Evolutionary conservation across 371 early-diverging fungal species (phyloP).

Genomic region (Nematocida sp.): DNA sequence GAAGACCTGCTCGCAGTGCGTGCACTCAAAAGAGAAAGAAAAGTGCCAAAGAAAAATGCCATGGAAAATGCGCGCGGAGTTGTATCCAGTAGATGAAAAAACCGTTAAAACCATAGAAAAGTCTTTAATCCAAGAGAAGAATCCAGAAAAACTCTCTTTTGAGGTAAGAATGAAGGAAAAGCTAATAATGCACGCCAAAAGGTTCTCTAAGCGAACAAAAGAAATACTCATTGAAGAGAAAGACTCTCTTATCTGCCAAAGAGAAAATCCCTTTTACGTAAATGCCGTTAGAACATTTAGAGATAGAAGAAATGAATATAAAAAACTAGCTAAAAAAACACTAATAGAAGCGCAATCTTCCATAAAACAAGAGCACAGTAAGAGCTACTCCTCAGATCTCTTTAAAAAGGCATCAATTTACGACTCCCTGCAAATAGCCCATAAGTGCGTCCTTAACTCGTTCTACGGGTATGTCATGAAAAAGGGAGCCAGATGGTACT

Average conservation of each 20-base stretch:
- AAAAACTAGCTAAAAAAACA: constrained; percentile 80
- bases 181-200: constrained; percentile 77
- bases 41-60: constrained; percentile 85
- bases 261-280: constrained; percentile 97
- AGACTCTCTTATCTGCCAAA: constrained; percentile 77
- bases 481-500: constrained; percentile 96
- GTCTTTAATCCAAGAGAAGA: constrained; percentile 68
- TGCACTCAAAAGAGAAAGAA: constrained; percentile 78
- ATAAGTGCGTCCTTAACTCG: constrained; percentile 89
- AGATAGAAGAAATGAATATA: constrained; percentile 95
- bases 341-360: constrained; percentile 77
- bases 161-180: constrained; percentile 73
- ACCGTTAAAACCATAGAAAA: constrained; percentile 83
- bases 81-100: constrained; percentile 77
- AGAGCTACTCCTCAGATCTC: constrained; percentile 73
- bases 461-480: constrained; percentile 99
- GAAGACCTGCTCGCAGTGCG: constrained; percentile 82
- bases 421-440: constrained; percentile 93
- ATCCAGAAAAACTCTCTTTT: constrained; percentile 67
- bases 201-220: constrained; percentile 78
- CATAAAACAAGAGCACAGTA: constrained; percentile 57
- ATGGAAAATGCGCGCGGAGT: constrained; percentile 96
- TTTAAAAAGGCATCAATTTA: constrained; percentile 80
- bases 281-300: constrained; percentile 91
- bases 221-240: constrained; percentile 53